These are phyloP conservation scores for Cucumis cinereus DNA, from an alignment of 306 rosid species.

Conservation along the genomic window DNA sequence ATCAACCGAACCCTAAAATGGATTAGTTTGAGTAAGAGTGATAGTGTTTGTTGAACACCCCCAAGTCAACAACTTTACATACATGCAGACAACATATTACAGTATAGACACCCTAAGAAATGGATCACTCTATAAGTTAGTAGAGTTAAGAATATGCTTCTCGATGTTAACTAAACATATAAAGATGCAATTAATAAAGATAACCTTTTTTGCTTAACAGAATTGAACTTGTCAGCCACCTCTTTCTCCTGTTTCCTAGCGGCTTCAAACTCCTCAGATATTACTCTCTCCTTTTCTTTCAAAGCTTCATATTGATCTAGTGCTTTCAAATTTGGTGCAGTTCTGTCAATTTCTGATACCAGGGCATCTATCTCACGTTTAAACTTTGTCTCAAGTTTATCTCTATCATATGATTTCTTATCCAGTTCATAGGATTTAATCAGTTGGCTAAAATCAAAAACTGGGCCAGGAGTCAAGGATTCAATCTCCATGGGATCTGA, in stretches of 20 bases:
- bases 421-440: conserved; percentile 52
- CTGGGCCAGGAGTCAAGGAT: conserved; percentile 47
- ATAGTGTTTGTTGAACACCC: neutral
- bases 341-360: conserved; percentile 76
- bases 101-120: neutral
- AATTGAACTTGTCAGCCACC: conserved; percentile 54
- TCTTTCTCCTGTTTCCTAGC: conserved; percentile 85
- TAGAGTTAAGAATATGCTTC: neutral
- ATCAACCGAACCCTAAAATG: neutral
- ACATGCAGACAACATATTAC: neutral
- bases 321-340: conserved; percentile 97
- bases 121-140: neutral
- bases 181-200: neutral
- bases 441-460: conserved; percentile 58
- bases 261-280: conserved; percentile 74
- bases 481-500: conserved; percentile 82
- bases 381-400: conserved; percentile 65
- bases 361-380: conserved; percentile 67
- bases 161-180: neutral
- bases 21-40: neutral
- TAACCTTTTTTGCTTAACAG: conserved; percentile 74
- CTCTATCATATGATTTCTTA: conserved; percentile 50
- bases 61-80: neutral
- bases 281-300: conserved; percentile 71
- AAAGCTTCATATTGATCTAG: conserved; percentile 90